phyloP scores from a whole-genome alignment of 164 flowering plant species.

The Aristolochia californica region DNA sequence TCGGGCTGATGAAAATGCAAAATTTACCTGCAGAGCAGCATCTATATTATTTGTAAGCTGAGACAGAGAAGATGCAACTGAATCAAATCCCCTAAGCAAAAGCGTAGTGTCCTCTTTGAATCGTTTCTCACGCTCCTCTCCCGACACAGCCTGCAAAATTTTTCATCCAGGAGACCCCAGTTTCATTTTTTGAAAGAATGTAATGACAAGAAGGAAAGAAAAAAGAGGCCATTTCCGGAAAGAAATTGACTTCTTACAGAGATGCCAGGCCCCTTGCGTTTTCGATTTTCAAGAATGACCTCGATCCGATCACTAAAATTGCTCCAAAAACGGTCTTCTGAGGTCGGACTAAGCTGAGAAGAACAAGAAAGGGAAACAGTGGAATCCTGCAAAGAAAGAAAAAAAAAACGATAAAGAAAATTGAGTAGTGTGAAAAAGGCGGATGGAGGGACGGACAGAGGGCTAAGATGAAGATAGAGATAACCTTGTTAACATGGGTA shows the following conservation, averaged over 20 bases:
- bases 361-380: constrained; percentile 13
- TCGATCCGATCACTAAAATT: constrained; percentile 49
- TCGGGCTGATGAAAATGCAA: too few relatives aligned
- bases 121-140: constrained; percentile 20
- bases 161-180: background rate
- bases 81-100: constrained; percentile 83
- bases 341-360: constrained; percentile 37
- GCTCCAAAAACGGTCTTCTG: constrained; percentile 73
- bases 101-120: constrained; percentile 70
- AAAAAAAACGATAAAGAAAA: background rate
- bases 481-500: constrained; percentile 29
- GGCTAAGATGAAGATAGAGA: constrained; percentile 4
- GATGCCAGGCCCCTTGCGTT: constrained; percentile 9
- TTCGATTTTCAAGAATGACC: constrained; percentile 41
- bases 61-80: constrained; percentile 55
- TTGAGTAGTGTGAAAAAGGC: background rate
- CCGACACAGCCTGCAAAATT: constrained; percentile 24
- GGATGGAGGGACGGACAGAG: background rate
- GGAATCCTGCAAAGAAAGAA: background rate
- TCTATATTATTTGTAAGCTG: constrained; percentile 59
- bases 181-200: background rate
- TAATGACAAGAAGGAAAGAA: background rate
- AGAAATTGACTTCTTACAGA: constrained; percentile 10
- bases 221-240: background rate
- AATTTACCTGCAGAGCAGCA: constrained; percentile 55